Percentiles rank a stretch among this genome's conserved stretches.
Conservation (phyloP, 2,329 filamentous ascomycete genomes). For the Ophidiomyces ophidiicola region DNA sequence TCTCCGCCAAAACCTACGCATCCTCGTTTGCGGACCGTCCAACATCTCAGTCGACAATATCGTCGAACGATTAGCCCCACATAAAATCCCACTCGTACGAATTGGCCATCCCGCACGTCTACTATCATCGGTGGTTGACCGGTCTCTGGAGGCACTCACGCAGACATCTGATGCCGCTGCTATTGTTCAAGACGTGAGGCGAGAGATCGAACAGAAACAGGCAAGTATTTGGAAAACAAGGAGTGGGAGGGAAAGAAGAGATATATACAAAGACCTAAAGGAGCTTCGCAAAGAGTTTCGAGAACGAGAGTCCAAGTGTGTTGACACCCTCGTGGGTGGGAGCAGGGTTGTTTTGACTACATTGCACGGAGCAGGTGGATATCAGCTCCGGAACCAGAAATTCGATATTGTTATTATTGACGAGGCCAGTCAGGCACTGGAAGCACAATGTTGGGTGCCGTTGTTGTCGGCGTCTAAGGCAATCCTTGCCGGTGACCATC, state of each 20-base stretch:
- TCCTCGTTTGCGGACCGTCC: slow-evolving; percentile 90
- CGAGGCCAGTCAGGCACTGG: slow-evolving; percentile 87
- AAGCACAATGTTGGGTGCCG: slow-evolving; percentile 95
- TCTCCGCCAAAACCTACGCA: slow-evolving; percentile 56
- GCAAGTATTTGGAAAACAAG: slow-evolving; percentile 77
- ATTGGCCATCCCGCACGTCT: slow-evolving; percentile 87
- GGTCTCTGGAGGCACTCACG: slow-evolving; percentile 83
- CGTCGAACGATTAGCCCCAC: slow-evolving; percentile 74
- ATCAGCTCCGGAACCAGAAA: slow-evolving; percentile 61
- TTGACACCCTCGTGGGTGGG: slow-evolving; percentile 58
- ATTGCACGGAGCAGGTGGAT: slow-evolving; percentile 79
- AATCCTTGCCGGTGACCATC: slow-evolving; percentile 83
- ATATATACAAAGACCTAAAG: slow-evolving; percentile 74
- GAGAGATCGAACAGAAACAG: slow-evolving; percentile 88
- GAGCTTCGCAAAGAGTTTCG: slow-evolving; percentile 80
- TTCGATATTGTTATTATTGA: slow-evolving; percentile 96
- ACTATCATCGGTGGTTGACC: slow-evolving; percentile 72
- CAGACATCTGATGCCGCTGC: slow-evolving; percentile 78
- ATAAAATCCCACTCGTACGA: slow-evolving; percentile 75
- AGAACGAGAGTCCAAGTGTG: slow-evolving; percentile 69
- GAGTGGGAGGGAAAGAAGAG: slow-evolving; percentile 63
- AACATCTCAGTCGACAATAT: slow-evolving; percentile 99
- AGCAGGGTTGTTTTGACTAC: slow-evolving; percentile 88
- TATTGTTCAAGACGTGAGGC: slow-evolving; percentile 79
- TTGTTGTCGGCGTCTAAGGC: slow-evolving; percentile 68